Evolutionary conservation across 2,329 filamentous ascomycete genomes (phyloP).

Genomic region (Lomentospora prolificans): DNA sequence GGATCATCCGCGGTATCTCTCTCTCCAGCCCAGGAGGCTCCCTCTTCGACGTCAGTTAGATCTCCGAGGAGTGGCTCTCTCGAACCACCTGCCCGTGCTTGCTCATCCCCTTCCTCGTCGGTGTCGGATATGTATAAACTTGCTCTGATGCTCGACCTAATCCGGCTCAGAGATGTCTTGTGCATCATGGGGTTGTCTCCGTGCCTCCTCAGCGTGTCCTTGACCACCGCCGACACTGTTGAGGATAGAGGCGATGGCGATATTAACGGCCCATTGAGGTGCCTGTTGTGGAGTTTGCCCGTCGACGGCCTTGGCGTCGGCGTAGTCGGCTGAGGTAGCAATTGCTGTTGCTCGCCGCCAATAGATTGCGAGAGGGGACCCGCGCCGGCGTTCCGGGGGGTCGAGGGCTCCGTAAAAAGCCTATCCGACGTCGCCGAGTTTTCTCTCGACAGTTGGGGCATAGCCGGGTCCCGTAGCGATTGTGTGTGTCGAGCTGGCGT

Average conservation of each 20-base stretch:
- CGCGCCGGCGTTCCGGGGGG: constrained; percentile 13
- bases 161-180: constrained; percentile 34
- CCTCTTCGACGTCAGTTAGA: constrained; percentile 5
- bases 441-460: neutral
- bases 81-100: neutral
- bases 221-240: constrained; percentile 47
- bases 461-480: neutral
- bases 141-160: constrained; percentile 40
- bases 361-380: constrained; percentile 13
- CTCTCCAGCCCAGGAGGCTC: neutral
- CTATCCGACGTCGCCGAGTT: constrained; percentile 15
- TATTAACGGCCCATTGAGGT: constrained; percentile 39
- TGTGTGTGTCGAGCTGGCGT: constrained; percentile 18
- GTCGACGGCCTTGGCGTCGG: constrained; percentile 2
- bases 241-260: constrained; percentile 51
- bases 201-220: constrained; percentile 38
- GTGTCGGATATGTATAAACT: constrained; percentile 44
- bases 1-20: neutral
- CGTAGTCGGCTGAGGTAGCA: constrained; percentile 11
- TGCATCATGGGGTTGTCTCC: constrained; percentile 28
- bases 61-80: constrained; percentile 4
- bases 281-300: constrained; percentile 23
- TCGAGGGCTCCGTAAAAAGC: constrained; percentile 12
- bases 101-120: constrained; percentile 13
- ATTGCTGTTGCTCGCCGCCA: constrained; percentile 11